These are phyloP conservation scores for Graphilbum ipis-grandicollis DNA, from an alignment of 2,329 filamentous ascomycete genomes.

Conservation along the genomic window DNA sequence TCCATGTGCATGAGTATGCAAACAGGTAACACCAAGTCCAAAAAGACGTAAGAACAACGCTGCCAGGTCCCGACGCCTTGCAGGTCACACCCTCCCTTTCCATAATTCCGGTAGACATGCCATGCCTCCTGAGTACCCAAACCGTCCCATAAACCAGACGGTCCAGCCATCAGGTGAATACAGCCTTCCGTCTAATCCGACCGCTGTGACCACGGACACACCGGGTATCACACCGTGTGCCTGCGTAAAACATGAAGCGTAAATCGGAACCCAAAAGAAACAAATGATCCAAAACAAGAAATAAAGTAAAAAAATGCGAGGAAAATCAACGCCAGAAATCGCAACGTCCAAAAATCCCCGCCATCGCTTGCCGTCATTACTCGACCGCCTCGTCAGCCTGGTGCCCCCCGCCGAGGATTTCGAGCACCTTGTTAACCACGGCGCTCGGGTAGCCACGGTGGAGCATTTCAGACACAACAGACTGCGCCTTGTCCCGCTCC, in stretches of 20 bases:
- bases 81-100: too few relatives aligned
- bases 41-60: too few relatives aligned
- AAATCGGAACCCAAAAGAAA: background rate
- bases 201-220: background rate
- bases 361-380: too few relatives aligned
- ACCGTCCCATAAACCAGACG: too few relatives aligned
- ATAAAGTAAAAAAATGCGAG: background rate
- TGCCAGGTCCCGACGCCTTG: too few relatives aligned
- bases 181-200: background rate
- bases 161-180: background rate
- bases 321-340: slow-evolving; percentile 1
- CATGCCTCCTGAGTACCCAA: too few relatives aligned
- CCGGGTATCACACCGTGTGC: background rate
- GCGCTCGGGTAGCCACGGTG: slow-evolving; percentile 78
- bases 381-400: slow-evolving; percentile 23
- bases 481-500: slow-evolving; percentile 58
- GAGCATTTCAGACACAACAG: slow-evolving; percentile 77
- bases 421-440: slow-evolving; percentile 84
- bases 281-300: background rate
- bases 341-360: too few relatives aligned
- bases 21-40: too few relatives aligned
- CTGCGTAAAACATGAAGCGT: background rate
- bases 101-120: too few relatives aligned
- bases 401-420: slow-evolving; percentile 52
- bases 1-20: too few relatives aligned